Base-by-base conservation (phyloP, 345 rosid species). In the Melaleuca alternifolia region DNA sequence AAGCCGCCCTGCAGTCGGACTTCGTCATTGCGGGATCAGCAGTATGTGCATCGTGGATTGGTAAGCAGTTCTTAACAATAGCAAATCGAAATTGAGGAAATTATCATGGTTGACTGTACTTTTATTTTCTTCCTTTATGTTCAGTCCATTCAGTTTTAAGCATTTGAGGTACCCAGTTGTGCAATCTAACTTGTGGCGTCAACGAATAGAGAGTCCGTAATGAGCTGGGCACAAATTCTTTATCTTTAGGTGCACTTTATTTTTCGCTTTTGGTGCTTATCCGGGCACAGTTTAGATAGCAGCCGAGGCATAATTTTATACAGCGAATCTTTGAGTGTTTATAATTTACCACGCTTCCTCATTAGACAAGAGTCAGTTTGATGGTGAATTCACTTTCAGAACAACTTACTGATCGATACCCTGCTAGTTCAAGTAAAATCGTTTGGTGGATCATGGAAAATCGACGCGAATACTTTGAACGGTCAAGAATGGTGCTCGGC, bases 391-490 rank as follows among this genome's bases (percentile, higher is more conserved):
- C 86, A 87, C 88, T 92, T 91, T 84, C 94, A 96, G 98, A 97
- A 87, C 98, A 97, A 90, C 94, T 95, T 87, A 93, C 95, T 28
- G 89, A 91, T 83, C 96, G 87, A 86, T 94, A 90, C 89, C 97
- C 99, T 44, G 95, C 98, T 90, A 96, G 95, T 86, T 95, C 94
- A 30, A 93, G 96, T 93, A 98, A 94, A 90, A 91, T 97, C 77
- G 96, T 92, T 87, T 95, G 97, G 98, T 97, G 99, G 99, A 93
- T 96, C 53, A 96, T 97, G 99, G 98, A 97, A 91, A 97, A 97
- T 91, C 92, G 97, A 85, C 87, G 92, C 75, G 98, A 96, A 88
- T 97, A 97, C 91, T 97, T 97, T 89, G 94, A 96, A 84, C 94
- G 99, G 86, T 88, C 98, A 41, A 97, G 93, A 88, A 88, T 91